These are phyloP conservation scores for Beauveria scarabaeidicola DNA, from an alignment of 2,329 filamentous ascomycete genomes.

Conservation along the genomic window DNA sequence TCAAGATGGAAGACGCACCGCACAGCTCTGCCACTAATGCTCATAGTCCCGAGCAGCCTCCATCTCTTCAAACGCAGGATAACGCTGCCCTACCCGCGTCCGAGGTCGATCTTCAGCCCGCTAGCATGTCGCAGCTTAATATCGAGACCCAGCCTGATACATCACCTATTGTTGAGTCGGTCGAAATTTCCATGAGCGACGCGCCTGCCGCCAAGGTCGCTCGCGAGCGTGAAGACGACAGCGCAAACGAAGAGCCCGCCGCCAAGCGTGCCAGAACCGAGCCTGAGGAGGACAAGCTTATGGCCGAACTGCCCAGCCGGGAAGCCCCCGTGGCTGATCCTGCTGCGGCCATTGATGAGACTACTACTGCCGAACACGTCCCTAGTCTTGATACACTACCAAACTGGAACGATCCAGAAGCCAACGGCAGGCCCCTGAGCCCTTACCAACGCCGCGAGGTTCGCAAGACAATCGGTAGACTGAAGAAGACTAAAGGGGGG, in stretches of 20 bases:
- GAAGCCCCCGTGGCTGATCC: constrained; percentile 12
- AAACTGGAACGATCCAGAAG: constrained; percentile 33
- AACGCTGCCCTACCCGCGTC: constrained; percentile 19
- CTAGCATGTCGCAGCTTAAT: constrained; percentile 30
- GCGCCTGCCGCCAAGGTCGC: constrained; percentile 53
- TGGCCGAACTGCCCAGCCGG: background rate
- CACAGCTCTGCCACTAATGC: background rate
- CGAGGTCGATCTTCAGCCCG: constrained; percentile 28
- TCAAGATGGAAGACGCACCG: constrained; percentile 12
- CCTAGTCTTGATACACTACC: constrained; percentile 24
- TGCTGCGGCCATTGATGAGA: constrained; percentile 15
- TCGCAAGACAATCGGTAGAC: constrained; percentile 56
- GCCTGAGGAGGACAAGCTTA: constrained; percentile 32
- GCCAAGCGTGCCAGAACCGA: constrained; percentile 78
- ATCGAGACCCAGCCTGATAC: constrained; percentile 27
- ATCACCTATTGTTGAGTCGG: constrained; percentile 21
- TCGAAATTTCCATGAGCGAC: constrained; percentile 47
- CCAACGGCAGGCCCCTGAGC: constrained; percentile 45
- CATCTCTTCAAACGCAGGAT: background rate
- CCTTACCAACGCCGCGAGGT: constrained; percentile 52
- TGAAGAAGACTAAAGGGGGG: constrained; percentile 82
- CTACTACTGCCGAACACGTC: constrained; percentile 9
- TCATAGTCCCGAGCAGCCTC: background rate
- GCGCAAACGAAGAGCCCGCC: constrained; percentile 49
- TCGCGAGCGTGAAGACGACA: constrained; percentile 71